Percentiles rank a stretch among this genome's conserved stretches.
Conservation (phyloP, 2,329 filamentous ascomycete species). For the Byssoonygena ceratinophila region DNA sequence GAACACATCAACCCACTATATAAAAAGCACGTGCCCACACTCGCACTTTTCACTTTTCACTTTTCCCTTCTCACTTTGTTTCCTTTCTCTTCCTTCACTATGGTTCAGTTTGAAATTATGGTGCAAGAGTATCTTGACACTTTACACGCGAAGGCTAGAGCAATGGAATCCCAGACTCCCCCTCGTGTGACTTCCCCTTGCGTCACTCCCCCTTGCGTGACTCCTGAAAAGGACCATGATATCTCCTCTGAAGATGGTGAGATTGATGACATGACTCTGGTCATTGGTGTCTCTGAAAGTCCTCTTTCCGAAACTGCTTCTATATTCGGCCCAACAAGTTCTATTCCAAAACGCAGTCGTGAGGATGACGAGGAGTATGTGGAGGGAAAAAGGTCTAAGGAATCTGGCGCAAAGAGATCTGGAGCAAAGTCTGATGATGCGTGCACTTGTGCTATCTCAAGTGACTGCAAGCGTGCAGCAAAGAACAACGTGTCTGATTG, state of each 20-base stretch:
- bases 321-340: too few relatives aligned
- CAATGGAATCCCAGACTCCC: too few relatives aligned
- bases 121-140: not conserved
- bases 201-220: too few relatives aligned
- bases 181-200: too few relatives aligned
- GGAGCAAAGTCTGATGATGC: not conserved
- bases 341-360: not conserved
- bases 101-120: not conserved
- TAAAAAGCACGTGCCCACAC: not conserved
- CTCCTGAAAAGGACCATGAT: too few relatives aligned
- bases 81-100: not conserved
- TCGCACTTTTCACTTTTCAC: too few relatives aligned
- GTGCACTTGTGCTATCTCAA: constrained; percentile 16
- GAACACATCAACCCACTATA: not conserved
- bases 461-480: constrained; percentile 10
- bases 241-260: too few relatives aligned
- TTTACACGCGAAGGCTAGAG: not conserved
- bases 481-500: constrained; percentile 15
- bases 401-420: too few relatives aligned
- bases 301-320: too few relatives aligned
- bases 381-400: not conserved
- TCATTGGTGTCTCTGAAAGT: too few relatives aligned
- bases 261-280: too few relatives aligned
- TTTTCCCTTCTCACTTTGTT: too few relatives aligned
- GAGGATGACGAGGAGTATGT: not conserved